phyloP scores from a whole-genome alignment of 2,329 filamentous ascomycete genomes.

The Myriangium duriaei region DNA sequence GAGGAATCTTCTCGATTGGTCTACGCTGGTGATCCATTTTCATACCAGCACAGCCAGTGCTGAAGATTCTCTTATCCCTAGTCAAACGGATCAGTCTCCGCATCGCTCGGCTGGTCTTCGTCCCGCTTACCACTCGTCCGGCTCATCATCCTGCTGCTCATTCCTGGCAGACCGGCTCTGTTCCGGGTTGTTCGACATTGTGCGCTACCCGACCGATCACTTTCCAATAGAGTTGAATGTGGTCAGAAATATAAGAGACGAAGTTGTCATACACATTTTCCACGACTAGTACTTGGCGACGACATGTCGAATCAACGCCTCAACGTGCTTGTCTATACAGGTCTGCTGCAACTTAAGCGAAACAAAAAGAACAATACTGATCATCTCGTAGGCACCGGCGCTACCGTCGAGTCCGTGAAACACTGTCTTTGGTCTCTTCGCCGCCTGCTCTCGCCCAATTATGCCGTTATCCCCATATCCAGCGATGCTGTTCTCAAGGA shows the following conservation, averaged over 20 bases:
- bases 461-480: constrained; percentile 79
- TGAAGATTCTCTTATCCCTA: constrained; percentile 97
- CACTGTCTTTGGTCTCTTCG: constrained; percentile 82
- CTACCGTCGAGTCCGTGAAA: constrained; percentile 74
- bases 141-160: constrained; percentile 63
- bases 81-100: constrained; percentile 8
- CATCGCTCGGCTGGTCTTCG: neutral
- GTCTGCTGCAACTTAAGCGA: constrained; percentile 35
- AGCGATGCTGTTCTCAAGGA: constrained; percentile 74
- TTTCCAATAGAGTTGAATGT: neutral
- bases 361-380: constrained; percentile 10
- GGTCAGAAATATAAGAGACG: neutral
- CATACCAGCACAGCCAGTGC: constrained; percentile 81
- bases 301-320: constrained; percentile 56
- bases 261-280: neutral
- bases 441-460: constrained; percentile 74
- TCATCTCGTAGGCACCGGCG: constrained; percentile 55
- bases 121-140: constrained; percentile 69
- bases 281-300: constrained; percentile 11
- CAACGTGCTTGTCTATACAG: constrained; percentile 89
- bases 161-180: constrained; percentile 14
- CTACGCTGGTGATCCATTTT: neutral
- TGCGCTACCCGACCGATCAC: constrained; percentile 9
- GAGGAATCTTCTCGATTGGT: neutral
- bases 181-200: constrained; percentile 20